Conservation (phyloP, 1,139 yeast genomes). For the Dujonia santamariae region DNA sequence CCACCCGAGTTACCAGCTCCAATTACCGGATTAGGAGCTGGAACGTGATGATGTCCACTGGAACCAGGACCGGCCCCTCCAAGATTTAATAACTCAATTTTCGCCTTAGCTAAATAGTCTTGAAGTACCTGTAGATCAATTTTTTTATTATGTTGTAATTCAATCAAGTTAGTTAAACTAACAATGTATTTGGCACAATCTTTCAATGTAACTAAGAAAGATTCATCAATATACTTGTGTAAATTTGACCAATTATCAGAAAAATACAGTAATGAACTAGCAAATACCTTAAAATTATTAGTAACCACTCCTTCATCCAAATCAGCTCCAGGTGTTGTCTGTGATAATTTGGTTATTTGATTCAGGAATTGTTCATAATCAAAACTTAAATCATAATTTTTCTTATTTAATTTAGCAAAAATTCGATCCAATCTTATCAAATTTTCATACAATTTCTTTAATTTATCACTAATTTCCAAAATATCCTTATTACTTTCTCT, state of each 20-base stretch:
- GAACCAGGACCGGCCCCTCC: constrained; percentile 31
- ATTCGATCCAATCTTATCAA: constrained; percentile 74
- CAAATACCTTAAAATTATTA: constrained; percentile 37
- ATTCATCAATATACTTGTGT: constrained; percentile 69
- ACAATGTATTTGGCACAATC: constrained; percentile 86
- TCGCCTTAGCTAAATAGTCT: constrained; percentile 72
- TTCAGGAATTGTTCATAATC: constrained; percentile 72
- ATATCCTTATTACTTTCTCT: constrained; percentile 76
- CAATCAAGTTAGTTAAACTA: constrained; percentile 71
- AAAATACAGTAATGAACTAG: constrained; percentile 49
- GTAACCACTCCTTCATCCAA: constrained; percentile 11
- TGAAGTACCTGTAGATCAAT: constrained; percentile 84
- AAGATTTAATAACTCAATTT: constrained; percentile 59
- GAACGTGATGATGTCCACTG: constrained; percentile 12
- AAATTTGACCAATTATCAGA: constrained; percentile 38
- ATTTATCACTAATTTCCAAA: constrained; percentile 75
- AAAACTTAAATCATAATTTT: constrained; percentile 66
- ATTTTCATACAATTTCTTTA: constrained; percentile 83
- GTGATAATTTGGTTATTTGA: constrained; percentile 66
- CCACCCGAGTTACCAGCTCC: constrained; percentile 19
- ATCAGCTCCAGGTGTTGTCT: background rate
- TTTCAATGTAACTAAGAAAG: constrained; percentile 76
- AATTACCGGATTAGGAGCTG: constrained; percentile 36
- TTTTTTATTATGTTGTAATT: constrained; percentile 85
- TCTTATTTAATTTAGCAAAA: constrained; percentile 67